Conservation (phyloP, 2,329 filamentous ascomycete genomes). For the Penicillium sp. region DNA sequence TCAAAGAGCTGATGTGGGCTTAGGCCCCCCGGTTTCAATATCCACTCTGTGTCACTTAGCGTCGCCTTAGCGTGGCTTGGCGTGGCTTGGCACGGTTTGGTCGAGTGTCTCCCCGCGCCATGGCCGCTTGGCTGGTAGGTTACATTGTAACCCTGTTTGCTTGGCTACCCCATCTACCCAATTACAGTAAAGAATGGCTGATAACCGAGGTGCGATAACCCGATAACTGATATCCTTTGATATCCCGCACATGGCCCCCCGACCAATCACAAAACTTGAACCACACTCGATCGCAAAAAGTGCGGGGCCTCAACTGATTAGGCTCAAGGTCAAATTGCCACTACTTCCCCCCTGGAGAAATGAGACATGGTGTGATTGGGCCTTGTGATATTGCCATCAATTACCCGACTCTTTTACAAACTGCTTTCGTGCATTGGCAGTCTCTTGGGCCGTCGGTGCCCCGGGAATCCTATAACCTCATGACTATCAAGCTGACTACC, state of each 20-base stretch:
- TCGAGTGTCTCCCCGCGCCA: conserved; percentile 5
- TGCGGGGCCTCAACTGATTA: background rate
- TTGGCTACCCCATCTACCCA: conserved; percentile 14
- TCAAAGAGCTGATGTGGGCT: conserved; percentile 1
- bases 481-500: background rate
- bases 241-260: background rate
- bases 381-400: background rate
- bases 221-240: conserved; percentile 9
- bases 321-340: conserved; percentile 3
- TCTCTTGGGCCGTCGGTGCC: conserved; percentile 9
- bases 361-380: conserved; percentile 2
- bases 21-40: background rate
- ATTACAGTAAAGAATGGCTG: background rate
- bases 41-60: background rate
- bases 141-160: conserved; percentile 26
- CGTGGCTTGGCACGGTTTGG: background rate
- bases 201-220: conserved; percentile 13
- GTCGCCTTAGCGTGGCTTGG: conserved; percentile 4
- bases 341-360: background rate
- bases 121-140: conserved; percentile 25
- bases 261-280: background rate
- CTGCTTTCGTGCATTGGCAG: background rate
- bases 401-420: background rate
- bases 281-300: too few species aligned
- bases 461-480: conserved; percentile 1